Evolutionary conservation across 106 monocot species (phyloP).

Genomic region (Posidonia australis): DNA sequence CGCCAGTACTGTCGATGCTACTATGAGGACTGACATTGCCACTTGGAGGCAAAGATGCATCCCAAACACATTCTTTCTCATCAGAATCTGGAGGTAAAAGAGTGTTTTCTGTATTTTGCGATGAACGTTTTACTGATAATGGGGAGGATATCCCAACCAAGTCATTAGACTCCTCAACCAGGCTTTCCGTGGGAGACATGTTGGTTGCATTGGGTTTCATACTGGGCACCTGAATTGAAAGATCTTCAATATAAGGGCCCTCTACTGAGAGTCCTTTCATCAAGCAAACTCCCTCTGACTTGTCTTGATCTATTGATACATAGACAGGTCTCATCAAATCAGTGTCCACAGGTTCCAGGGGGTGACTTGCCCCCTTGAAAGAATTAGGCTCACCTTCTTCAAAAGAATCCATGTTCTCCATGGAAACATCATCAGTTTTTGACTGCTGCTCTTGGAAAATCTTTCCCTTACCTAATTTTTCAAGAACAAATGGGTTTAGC

Average conservation of each 20-base stretch:
- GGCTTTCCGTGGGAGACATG: conserved; percentile 21
- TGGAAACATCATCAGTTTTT: neutral
- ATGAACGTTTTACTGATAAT: conserved; percentile 19
- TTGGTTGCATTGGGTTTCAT: conserved; percentile 21
- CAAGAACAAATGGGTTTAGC: too few species aligned
- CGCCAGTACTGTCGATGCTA: conserved; percentile 58
- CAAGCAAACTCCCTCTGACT: conserved; percentile 31
- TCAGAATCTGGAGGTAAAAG: conserved; percentile 34
- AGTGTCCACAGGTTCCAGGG: conserved; percentile 69
- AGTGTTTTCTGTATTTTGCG: conserved; percentile 17
- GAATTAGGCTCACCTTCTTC: conserved; percentile 11
- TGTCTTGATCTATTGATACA: conserved; percentile 53
- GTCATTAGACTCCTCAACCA: conserved; percentile 28
- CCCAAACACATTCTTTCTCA: conserved; percentile 83
- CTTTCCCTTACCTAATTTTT: neutral
- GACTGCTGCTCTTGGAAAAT: neutral
- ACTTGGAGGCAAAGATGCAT: conserved; percentile 76
- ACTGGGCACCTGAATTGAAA: conserved; percentile 33
- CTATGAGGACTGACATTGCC: conserved; percentile 84
- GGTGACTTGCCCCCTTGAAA: conserved; percentile 78
- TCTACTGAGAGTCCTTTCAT: conserved; percentile 41
- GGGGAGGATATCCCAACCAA: conserved; percentile 20
- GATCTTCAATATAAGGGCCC: conserved; percentile 59
- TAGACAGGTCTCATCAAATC: conserved; percentile 74
- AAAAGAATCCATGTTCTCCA: too few species aligned